Evolutionary conservation across 768 basidiomycete genomes (phyloP).

Genomic region (Myochromella boudieri): DNA sequence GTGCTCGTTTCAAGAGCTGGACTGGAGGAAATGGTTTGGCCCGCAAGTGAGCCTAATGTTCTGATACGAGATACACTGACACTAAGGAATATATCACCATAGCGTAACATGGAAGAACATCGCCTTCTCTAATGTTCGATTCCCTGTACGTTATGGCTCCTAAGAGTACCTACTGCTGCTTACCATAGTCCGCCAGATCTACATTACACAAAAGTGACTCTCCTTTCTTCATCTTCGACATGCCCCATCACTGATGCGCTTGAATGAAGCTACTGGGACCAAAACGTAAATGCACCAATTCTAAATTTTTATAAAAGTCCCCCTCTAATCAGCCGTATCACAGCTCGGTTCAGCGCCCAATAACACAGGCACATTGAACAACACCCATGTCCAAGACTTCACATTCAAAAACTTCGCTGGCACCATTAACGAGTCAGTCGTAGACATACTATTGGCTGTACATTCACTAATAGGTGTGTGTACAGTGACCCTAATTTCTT

Average conservation of each 20-base stretch:
- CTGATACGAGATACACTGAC: not conserved
- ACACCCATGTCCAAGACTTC: constrained; percentile 58
- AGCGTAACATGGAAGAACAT: constrained; percentile 65
- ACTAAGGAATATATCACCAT: not conserved
- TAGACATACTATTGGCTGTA: not conserved
- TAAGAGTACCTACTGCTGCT: not conserved
- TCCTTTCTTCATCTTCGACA: not conserved
- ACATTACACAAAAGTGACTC: constrained; percentile 59
- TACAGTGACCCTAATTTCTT: constrained; percentile 40
- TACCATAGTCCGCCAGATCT: no score
- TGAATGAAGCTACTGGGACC: constrained; percentile 57
- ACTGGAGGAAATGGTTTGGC: constrained; percentile 60
- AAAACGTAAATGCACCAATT: constrained; percentile 37
- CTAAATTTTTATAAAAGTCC: constrained; percentile 13
- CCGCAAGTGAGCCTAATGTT: constrained; percentile 39
- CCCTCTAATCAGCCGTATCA: not conserved
- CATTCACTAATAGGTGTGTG: not conserved
- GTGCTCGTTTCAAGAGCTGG: constrained; percentile 70
- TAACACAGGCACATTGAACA: constrained; percentile 41
- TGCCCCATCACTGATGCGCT: not conserved
- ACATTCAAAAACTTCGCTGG: constrained; percentile 55
- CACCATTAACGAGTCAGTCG: constrained; percentile 44
- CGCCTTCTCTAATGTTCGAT: constrained; percentile 46
- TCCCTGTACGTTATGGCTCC: constrained; percentile 43
- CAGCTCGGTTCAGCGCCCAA: constrained; percentile 44